phyloP scores from a whole-genome alignment of 2,329 filamentous ascomycete species.

The Helotiales sp. region DNA sequence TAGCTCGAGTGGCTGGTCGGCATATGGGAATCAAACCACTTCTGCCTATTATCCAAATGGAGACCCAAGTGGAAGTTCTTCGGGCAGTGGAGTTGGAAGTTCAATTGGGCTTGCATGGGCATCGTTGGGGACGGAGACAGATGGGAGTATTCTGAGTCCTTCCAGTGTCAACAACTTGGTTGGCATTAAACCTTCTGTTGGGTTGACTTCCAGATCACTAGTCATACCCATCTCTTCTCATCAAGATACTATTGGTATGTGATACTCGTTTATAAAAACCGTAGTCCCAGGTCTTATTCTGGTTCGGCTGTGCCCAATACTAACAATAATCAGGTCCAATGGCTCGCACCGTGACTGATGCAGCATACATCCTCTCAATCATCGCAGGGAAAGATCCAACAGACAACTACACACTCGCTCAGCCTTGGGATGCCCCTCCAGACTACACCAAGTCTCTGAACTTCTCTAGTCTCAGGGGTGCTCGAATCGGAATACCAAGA shows the following conservation, averaged over 20 bases:
- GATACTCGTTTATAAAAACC: neutral
- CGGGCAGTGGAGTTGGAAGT: slow-evolving; percentile 64
- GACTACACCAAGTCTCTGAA: slow-evolving; percentile 66
- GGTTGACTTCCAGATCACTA: slow-evolving; percentile 63
- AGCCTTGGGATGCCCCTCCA: slow-evolving; percentile 58
- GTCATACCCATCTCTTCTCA: slow-evolving; percentile 69
- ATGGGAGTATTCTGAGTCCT: slow-evolving; percentile 67
- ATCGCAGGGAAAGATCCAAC: slow-evolving; percentile 65
- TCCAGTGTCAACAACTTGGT: slow-evolving; percentile 61
- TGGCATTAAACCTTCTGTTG: slow-evolving; percentile 71
- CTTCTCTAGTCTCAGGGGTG: slow-evolving; percentile 56
- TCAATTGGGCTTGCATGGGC: slow-evolving; percentile 64
- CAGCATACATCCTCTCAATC: slow-evolving; percentile 63
- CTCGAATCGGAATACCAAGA: slow-evolving; percentile 67
- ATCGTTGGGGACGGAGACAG: slow-evolving; percentile 66
- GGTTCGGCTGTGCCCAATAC: slow-evolving; percentile 41
- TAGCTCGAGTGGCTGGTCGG: slow-evolving; percentile 66
- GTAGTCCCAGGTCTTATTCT: neutral
- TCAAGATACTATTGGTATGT: slow-evolving; percentile 71
- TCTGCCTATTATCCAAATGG: slow-evolving; percentile 66
- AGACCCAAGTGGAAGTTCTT: slow-evolving; percentile 65
- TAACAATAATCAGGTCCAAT: slow-evolving; percentile 55
- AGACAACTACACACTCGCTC: slow-evolving; percentile 68
- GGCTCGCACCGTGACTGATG: slow-evolving; percentile 68
- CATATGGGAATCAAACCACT: slow-evolving; percentile 65